A percentile compares a stretch with the other conserved stretches of the same genome.
These are phyloP conservation scores for Globisporangium splendens DNA, from an alignment of 352 stramenopile genomes.

Conservation along the genomic window DNA sequence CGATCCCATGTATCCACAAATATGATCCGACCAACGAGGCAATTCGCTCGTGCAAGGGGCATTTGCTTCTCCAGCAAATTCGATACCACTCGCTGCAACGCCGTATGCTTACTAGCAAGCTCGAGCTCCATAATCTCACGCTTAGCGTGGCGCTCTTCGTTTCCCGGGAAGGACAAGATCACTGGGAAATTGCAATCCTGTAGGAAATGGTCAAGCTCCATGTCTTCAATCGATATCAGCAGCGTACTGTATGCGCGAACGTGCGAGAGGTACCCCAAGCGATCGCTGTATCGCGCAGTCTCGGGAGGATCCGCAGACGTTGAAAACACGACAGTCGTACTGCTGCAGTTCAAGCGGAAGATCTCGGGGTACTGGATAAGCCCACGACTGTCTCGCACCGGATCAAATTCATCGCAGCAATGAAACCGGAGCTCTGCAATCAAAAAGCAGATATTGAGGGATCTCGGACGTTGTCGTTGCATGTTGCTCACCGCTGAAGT, in stretches of 20 bases:
- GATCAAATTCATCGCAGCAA: constrained; percentile 63
- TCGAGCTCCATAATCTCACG: constrained; percentile 34
- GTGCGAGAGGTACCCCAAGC: constrained; percentile 65
- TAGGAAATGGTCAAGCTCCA: constrained; percentile 73
- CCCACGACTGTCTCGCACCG: constrained; percentile 23
- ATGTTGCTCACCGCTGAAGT: constrained; percentile 6
- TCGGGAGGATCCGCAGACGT: constrained; percentile 52
- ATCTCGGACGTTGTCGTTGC: constrained; percentile 15
- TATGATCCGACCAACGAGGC: constrained; percentile 48
- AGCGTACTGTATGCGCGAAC: constrained; percentile 60
- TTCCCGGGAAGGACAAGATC: constrained; percentile 48
- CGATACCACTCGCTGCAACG: constrained; percentile 22
- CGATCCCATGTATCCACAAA: constrained; percentile 52
- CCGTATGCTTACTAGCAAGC: constrained; percentile 33
- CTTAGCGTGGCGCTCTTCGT: constrained; percentile 10
- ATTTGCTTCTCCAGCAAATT: constrained; percentile 45
- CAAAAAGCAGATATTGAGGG: constrained; percentile 33
- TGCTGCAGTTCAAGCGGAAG: constrained; percentile 32
- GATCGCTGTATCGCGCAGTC: constrained; percentile 31
- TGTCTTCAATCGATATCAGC: constrained; percentile 36
- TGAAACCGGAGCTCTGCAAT: constrained; percentile 48
- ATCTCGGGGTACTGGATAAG: constrained; percentile 60
- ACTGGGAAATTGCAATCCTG: constrained; percentile 71
- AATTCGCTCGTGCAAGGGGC: constrained; percentile 18
- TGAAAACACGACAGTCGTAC: constrained; percentile 41